phyloP scores from a whole-genome alignment of 1,139 yeast species.

The Pichia sp. region DNA sequence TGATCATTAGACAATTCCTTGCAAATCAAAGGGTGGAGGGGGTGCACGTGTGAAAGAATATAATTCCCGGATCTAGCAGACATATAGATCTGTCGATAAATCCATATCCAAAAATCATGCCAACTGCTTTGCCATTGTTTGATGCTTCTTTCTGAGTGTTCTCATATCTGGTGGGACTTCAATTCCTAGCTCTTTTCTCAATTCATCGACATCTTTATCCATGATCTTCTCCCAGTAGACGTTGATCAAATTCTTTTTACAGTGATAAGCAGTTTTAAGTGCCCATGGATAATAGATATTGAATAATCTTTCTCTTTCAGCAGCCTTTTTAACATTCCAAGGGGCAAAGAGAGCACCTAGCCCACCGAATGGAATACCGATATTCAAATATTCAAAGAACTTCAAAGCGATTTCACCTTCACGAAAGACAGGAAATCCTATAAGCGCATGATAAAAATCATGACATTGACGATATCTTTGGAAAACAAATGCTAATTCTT shows the following conservation, averaged over 20 bases:
- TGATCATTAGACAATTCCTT: too few relatives aligned
- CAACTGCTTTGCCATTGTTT: too few relatives aligned
- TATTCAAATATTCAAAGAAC: slow-evolving; percentile 87
- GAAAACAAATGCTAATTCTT: slow-evolving; percentile 86
- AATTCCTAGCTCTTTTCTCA: slow-evolving; percentile 71
- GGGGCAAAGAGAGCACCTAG: slow-evolving; percentile 90
- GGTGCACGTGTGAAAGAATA: too few relatives aligned
- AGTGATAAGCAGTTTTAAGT: slow-evolving; percentile 63
- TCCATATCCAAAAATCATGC: too few relatives aligned
- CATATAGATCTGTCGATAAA: too few relatives aligned
- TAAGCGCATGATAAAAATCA: slow-evolving; percentile 92
- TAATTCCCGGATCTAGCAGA: too few relatives aligned
- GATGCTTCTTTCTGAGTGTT: slow-evolving; percentile 45
- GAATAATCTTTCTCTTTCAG: slow-evolving; percentile 48
- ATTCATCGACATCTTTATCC: slow-evolving; percentile 67
- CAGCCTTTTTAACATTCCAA: slow-evolving; percentile 40
- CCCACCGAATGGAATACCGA: slow-evolving; percentile 96
- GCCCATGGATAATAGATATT: slow-evolving; percentile 91
- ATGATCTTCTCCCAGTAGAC: slow-evolving; percentile 92
- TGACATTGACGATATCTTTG: slow-evolving; percentile 96
- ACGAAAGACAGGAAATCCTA: slow-evolving; percentile 85
- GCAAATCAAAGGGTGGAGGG: too few relatives aligned
- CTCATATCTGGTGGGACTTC: slow-evolving; percentile 79
- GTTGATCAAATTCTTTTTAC: slow-evolving; percentile 70
- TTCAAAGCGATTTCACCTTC: slow-evolving; percentile 97